A percentile compares a stretch with the other conserved stretches of the same genome.
These are phyloP conservation scores for Vaucheria bursata DNA, from an alignment of 352 stramenopile genomes.

Conservation along the genomic window DNA sequence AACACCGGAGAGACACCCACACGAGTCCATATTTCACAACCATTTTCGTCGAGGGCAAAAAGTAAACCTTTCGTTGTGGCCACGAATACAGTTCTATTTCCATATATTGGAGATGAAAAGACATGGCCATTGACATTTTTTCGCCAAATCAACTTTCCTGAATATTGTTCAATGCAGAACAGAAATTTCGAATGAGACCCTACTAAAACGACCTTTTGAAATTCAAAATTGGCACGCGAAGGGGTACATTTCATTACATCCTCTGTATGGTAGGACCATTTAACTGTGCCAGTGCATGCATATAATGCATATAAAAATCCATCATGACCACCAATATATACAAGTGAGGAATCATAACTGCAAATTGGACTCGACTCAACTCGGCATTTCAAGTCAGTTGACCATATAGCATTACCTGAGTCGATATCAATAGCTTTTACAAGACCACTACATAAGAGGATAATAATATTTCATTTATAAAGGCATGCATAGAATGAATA, in stretches of 20 bases:
- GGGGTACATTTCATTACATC: constrained; percentile 42
- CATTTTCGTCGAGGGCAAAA: background rate
- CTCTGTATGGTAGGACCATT: constrained; percentile 31
- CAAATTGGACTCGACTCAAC: constrained; percentile 32
- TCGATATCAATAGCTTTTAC: constrained; percentile 24
- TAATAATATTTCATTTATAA: too few species aligned
- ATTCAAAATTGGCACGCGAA: background rate
- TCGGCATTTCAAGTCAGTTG: constrained; percentile 8
- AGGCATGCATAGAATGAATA: too few species aligned
- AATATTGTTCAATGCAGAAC: constrained; percentile 12
- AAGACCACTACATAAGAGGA: constrained; percentile 10
- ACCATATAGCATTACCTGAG: constrained; percentile 26
- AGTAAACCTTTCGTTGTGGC: constrained; percentile 12
- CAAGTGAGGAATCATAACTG: background rate
- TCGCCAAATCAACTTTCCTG: constrained; percentile 13
- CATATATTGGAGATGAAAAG: constrained; percentile 23
- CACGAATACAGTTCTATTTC: constrained; percentile 18
- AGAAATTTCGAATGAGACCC: constrained; percentile 33
- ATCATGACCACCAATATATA: constrained; percentile 41
- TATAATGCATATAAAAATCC: constrained; percentile 23
- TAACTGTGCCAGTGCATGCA: constrained; percentile 1
- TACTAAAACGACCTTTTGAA: constrained; percentile 12
- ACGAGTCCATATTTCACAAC: background rate
- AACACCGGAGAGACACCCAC: background rate
- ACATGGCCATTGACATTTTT: constrained; percentile 18